Conservation (phyloP, 2,329 filamentous ascomycete genomes). For the Neonectria punicea region DNA sequence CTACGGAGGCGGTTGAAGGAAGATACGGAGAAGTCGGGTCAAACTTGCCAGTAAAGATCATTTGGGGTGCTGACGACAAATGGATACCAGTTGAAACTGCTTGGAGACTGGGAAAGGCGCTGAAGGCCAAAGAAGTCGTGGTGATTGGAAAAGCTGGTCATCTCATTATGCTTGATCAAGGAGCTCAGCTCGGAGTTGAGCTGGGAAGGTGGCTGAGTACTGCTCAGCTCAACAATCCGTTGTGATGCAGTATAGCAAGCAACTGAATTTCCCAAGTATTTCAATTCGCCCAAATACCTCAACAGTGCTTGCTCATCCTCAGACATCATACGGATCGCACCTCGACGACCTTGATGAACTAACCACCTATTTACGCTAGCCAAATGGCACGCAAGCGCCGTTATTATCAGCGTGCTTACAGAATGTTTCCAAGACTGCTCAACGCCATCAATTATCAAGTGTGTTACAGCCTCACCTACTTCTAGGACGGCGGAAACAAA, state of each 20-base stretch:
- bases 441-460: too few relatives aligned
- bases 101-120: slow-evolving; percentile 38
- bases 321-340: too few relatives aligned
- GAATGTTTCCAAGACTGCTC: too few relatives aligned
- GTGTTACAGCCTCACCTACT: too few relatives aligned
- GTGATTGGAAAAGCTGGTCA: slow-evolving; percentile 53
- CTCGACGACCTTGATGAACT: too few relatives aligned
- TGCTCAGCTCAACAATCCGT: neutral
- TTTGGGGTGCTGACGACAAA: slow-evolving; percentile 56
- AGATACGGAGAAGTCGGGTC: slow-evolving; percentile 50
- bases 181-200: slow-evolving; percentile 51
- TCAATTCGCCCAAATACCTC: too few relatives aligned
- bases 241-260: neutral
- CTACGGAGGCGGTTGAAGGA: slow-evolving; percentile 48
- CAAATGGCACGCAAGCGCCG: too few relatives aligned
- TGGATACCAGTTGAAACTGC: slow-evolving; percentile 56
- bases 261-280: too few relatives aligned
- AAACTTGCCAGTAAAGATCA: slow-evolving; percentile 51
- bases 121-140: slow-evolving; percentile 47
- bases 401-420: too few relatives aligned
- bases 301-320: too few relatives aligned
- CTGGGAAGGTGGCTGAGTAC: slow-evolving; percentile 46
- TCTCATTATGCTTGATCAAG: slow-evolving; percentile 57
- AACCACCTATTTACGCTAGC: too few relatives aligned
- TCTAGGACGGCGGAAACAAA: too few relatives aligned